Evolutionary conservation across 148 eudicot species (phyloP).

Genomic region (Euryodendron excelsum): DNA sequence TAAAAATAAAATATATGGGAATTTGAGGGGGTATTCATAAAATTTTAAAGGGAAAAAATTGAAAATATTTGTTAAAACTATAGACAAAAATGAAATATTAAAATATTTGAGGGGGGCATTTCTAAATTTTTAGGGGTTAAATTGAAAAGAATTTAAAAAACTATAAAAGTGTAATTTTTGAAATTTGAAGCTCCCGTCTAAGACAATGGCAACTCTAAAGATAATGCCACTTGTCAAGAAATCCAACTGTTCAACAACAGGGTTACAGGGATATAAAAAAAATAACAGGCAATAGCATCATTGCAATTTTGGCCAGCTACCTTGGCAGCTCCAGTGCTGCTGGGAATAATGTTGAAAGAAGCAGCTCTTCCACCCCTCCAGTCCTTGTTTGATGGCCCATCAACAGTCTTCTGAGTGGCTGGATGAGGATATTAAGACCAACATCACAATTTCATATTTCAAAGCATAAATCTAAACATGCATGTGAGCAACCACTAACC

Average conservation of each 20-base stretch:
- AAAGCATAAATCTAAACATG: not conserved
- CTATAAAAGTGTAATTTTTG: no score
- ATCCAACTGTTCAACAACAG: not conserved
- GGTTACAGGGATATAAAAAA: not conserved
- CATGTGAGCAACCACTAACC: slow-evolving; percentile 42
- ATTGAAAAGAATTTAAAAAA: no score
- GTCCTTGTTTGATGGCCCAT: slow-evolving; percentile 71
- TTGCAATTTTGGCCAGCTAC: slow-evolving; percentile 7
- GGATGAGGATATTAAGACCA: not conserved
- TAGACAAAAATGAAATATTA: no score
- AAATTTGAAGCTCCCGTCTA: not conserved
- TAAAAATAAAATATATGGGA: no score
- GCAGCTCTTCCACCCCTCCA: slow-evolving; percentile 85
- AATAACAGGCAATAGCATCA: no score
- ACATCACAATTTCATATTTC: not conserved
- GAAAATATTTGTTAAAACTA: no score
- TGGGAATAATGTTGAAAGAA: slow-evolving; percentile 73
- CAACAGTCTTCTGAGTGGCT: slow-evolving; percentile 73
- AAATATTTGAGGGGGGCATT: no score
- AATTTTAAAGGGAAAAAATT: no score
- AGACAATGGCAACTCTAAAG: no score
- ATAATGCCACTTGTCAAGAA: no score
- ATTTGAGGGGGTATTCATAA: no score
- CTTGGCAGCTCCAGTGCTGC: slow-evolving; percentile 86
- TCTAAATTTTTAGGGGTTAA: no score